phyloP scores from a whole-genome alignment of 106 monocot species.

The Alisma plantagoaquatica region DNA sequence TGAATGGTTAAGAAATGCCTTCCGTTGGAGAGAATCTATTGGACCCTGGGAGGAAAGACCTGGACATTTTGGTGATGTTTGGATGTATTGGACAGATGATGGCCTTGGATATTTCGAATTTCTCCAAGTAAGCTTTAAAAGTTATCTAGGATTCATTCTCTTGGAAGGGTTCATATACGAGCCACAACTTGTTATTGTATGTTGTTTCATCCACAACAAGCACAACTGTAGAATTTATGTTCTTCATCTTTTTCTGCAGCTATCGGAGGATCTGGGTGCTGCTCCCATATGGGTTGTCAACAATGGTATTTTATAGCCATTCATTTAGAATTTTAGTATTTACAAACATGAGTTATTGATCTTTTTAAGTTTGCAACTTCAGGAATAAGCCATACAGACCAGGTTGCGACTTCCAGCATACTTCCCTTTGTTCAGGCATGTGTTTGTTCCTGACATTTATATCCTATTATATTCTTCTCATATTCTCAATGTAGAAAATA shows the following conservation, averaged over 20 bases:
- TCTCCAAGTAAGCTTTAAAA: conserved; percentile 66
- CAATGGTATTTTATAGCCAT: conserved; percentile 43
- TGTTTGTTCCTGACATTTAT: background rate
- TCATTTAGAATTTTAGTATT: background rate
- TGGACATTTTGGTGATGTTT: conserved; percentile 92
- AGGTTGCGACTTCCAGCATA: conserved; percentile 55
- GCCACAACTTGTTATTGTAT: background rate
- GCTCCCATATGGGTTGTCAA: conserved; percentile 83
- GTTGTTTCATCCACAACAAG: background rate
- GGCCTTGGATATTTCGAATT: conserved; percentile 93
- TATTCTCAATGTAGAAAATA: too few relatives aligned
- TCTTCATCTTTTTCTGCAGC: conserved; percentile 28
- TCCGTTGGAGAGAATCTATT: conserved; percentile 76
- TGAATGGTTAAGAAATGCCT: conserved; percentile 90
- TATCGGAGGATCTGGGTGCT: conserved; percentile 85
- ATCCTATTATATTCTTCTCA: too few relatives aligned
- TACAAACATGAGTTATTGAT: background rate
- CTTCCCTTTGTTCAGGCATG: conserved; percentile 72
- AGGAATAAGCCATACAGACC: conserved; percentile 85
- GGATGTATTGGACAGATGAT: conserved; percentile 99
- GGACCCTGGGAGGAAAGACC: conserved; percentile 98
- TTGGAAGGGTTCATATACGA: background rate
- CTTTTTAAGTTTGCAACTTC: background rate
- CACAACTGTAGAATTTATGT: background rate
- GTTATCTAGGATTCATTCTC: background rate